phyloP scores from a whole-genome alignment of 1,284 basidiomycete genomes.

The Trametes polyzona region DNA sequence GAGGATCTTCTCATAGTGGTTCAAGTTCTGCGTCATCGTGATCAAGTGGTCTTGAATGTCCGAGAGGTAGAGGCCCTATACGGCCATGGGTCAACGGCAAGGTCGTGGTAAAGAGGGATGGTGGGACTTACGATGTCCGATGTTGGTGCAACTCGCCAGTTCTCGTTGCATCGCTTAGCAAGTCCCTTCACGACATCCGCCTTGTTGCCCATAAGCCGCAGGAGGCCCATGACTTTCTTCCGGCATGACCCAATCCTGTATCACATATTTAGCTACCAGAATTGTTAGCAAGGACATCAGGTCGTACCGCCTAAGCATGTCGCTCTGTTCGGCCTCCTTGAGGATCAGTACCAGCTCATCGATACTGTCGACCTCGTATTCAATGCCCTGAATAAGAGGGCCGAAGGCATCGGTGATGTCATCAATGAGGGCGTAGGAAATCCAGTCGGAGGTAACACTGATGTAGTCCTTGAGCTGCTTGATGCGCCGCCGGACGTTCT shows the following conservation, averaged over 20 bases:
- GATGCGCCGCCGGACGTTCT: slow-evolving; percentile 96
- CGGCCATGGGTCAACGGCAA: neutral
- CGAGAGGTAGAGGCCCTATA: slow-evolving; percentile 90
- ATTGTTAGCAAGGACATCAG: neutral
- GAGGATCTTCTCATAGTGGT: slow-evolving; percentile 99
- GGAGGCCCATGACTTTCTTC: slow-evolving; percentile 99
- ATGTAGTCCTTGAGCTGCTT: slow-evolving; percentile 99
- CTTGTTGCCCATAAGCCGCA: slow-evolving; percentile 98
- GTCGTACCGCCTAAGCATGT: slow-evolving; percentile 69
- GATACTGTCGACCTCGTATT: slow-evolving; percentile 99
- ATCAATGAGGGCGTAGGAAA: slow-evolving; percentile 99
- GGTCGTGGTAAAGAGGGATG: neutral
- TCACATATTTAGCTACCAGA: neutral
- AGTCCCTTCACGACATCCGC: slow-evolving; percentile 99
- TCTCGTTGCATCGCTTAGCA: slow-evolving; percentile 98
- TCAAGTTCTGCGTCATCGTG: slow-evolving; percentile 99
- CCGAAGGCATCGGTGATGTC: slow-evolving; percentile 99
- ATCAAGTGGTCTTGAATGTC: slow-evolving; percentile 99
- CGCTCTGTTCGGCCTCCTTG: slow-evolving; percentile 83
- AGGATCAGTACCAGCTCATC: slow-evolving; percentile 98
- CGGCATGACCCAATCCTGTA: slow-evolving; percentile 94
- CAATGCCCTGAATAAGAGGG: slow-evolving; percentile 97
- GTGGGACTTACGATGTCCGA: slow-evolving; percentile 83
- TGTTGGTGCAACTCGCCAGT: slow-evolving; percentile 98
- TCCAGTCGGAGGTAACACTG: slow-evolving; percentile 99